These are phyloP conservation scores for Fusarium poae DNA, from an alignment of 2,329 filamentous ascomycete species.

Conservation along the genomic window DNA sequence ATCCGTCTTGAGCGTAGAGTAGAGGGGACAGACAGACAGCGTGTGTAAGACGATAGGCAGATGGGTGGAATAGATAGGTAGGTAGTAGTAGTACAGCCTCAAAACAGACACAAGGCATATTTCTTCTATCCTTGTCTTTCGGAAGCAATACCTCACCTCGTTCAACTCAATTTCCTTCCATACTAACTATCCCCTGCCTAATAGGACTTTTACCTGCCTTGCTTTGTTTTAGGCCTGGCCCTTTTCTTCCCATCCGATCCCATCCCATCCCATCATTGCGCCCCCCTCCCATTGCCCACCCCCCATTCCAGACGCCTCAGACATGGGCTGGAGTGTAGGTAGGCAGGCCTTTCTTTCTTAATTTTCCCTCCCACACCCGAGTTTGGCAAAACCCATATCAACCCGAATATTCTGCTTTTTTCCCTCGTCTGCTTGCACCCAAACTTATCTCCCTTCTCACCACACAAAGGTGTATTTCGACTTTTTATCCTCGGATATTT, in stretches of 20 bases:
- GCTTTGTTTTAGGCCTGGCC: slow-evolving; percentile 37
- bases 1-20: slow-evolving; percentile 11
- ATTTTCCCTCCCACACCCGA: slow-evolving; percentile 50
- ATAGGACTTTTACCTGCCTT: slow-evolving; percentile 33
- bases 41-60: slow-evolving; percentile 17
- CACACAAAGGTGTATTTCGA: slow-evolving; percentile 43
- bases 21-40: neutral
- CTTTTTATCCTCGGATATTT: slow-evolving; percentile 33
- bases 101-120: slow-evolving; percentile 31
- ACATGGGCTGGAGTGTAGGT: slow-evolving; percentile 22
- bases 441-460: slow-evolving; percentile 43
- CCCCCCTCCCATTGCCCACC: slow-evolving; percentile 32
- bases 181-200: slow-evolving; percentile 29
- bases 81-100: slow-evolving; percentile 7
- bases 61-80: neutral
- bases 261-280: slow-evolving; percentile 37
- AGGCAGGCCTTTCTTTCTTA: slow-evolving; percentile 40
- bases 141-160: slow-evolving; percentile 35
- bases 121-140: slow-evolving; percentile 6
- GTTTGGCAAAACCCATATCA: slow-evolving; percentile 50
- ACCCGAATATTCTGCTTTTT: slow-evolving; percentile 48
- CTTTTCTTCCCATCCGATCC: slow-evolving; percentile 39
- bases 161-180: slow-evolving; percentile 36
- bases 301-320: slow-evolving; percentile 45
- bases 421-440: slow-evolving; percentile 41